A percentile compares a stretch with the other conserved stretches of the same genome.
These are phyloP conservation scores for Trichoderma semiorbis DNA, from an alignment of 2,329 filamentous ascomycete genomes.

Conservation along the genomic window DNA sequence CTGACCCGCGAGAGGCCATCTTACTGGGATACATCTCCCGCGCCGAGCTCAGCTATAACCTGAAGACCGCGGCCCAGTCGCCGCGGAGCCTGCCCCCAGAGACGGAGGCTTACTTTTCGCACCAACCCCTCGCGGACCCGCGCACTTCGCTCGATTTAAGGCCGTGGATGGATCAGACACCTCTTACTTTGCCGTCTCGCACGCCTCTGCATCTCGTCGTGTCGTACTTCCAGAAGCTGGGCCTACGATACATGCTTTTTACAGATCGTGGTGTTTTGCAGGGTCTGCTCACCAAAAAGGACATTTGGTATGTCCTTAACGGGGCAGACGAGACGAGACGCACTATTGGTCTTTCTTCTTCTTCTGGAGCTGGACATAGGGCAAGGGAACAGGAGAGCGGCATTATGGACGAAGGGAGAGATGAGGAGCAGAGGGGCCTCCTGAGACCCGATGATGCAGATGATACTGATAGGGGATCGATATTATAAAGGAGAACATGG, in stretches of 20 bases:
- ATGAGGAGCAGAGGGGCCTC: conserved; percentile 43
- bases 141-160: conserved; percentile 77
- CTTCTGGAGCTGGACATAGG: conserved; percentile 5
- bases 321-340: conserved; percentile 63
- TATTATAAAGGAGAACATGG: conserved; percentile 25
- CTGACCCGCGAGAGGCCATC: conserved; percentile 70
- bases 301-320: conserved; percentile 90
- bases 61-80: conserved; percentile 51
- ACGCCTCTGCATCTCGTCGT: conserved; percentile 80
- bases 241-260: conserved; percentile 85
- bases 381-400: conserved; percentile 32
- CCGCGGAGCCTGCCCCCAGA: conserved; percentile 62
- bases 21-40: conserved; percentile 92
- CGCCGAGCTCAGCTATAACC: conserved; percentile 80
- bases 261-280: conserved; percentile 75
- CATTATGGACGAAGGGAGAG: conserved; percentile 36
- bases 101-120: conserved; percentile 79
- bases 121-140: conserved; percentile 78
- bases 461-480: conserved; percentile 25
- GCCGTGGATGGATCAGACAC: conserved; percentile 99
- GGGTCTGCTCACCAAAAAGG: conserved; percentile 93
- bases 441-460: conserved; percentile 38
- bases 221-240: conserved; percentile 91
- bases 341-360: conserved; percentile 29
- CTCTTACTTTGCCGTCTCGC: conserved; percentile 78